Base-by-base conservation (phyloP, 2,329 filamentous ascomycete genomes). In the Aspergillus terreus region DNA sequence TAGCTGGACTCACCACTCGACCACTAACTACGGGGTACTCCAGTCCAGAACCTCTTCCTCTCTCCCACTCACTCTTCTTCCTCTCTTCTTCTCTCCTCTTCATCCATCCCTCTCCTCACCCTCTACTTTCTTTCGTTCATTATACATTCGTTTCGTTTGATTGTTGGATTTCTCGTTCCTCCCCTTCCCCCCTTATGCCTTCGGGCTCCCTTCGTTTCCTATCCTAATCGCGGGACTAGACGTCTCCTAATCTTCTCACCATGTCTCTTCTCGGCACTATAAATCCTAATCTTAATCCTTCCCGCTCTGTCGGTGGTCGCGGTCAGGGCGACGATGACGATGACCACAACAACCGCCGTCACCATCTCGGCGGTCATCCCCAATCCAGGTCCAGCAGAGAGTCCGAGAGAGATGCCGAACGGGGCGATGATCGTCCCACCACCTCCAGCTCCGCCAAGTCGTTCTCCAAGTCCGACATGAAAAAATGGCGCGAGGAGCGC, bases 191-290 rank as follows among this genome's bases (percentile, higher is more conserved):
- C 52, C 43, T 43, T 51, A 51, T 49, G 44, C 45, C 47, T 44
- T 21, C 40, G 44, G 45, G 47, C 25, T 47, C n/a, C 27, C 38
- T 48, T 25, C 33, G 15, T 33, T 52, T 47, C 36, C 52, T 46
- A 27, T 30, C 40, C n/a, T 36, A 36, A 51, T 44, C 32, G 48
- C 44, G 56, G 55, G 53, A 53, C 56, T 60, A 46, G 44, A 51
- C 48, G 50, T 56, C 53, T 52, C 48, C 17, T 9, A 38, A 51
- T 46, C 50, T 30, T 30, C 27, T 30, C 58, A 62, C 52, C 54
- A 70, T 69, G 67, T 69, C 67, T 54, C 59, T 69, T 32, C 46
- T 70, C 41, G 67, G 67, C 56, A 68, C 65, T 5, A 49, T 70
- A 25, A 69, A 69, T 51, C 53, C 65, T 40, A 66, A 65, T 54